These are phyloP conservation scores for Stereum hirsutum DNA, from an alignment of 1,284 basidiomycete species.

Conservation along the genomic window DNA sequence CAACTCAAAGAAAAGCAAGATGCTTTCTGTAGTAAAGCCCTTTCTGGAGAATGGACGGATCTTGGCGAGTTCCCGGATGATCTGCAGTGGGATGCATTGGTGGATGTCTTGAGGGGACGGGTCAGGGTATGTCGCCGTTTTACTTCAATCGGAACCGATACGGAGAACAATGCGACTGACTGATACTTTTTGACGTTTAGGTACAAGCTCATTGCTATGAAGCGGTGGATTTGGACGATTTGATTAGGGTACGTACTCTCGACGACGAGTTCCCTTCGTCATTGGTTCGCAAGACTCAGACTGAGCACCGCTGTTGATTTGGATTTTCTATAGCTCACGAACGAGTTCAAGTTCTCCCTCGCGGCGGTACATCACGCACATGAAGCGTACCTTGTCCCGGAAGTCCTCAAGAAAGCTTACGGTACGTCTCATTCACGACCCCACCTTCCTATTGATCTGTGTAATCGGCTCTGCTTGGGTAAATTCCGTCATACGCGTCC, in stretches of 20 bases:
- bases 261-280: neutral
- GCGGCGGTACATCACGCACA: constrained; percentile 85
- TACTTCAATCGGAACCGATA: neutral
- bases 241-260: constrained; percentile 12
- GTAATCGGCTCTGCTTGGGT: neutral
- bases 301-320: neutral
- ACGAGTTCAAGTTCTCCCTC: constrained; percentile 77
- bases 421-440: constrained; percentile 40
- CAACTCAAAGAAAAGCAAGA: constrained; percentile 65
- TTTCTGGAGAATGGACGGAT: constrained; percentile 46
- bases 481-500: constrained; percentile 14
- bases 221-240: constrained; percentile 25
- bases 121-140: constrained; percentile 36
- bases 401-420: constrained; percentile 62
- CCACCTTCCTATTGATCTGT: constrained; percentile 20
- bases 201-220: constrained; percentile 21
- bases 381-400: constrained; percentile 79
- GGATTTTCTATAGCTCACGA: constrained; percentile 37
- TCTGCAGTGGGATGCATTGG: constrained; percentile 70
- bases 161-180: neutral
- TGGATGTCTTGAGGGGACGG: constrained; percentile 69
- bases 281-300: neutral
- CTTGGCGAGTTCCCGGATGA: constrained; percentile 62
- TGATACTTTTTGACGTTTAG: constrained; percentile 1
- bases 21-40: constrained; percentile 44